A percentile compares a stretch with the other conserved stretches of the same genome.
Conservation (phyloP, 2,329 filamentous ascomycete species). For the Aspergillus ochraceoroseus region DNA sequence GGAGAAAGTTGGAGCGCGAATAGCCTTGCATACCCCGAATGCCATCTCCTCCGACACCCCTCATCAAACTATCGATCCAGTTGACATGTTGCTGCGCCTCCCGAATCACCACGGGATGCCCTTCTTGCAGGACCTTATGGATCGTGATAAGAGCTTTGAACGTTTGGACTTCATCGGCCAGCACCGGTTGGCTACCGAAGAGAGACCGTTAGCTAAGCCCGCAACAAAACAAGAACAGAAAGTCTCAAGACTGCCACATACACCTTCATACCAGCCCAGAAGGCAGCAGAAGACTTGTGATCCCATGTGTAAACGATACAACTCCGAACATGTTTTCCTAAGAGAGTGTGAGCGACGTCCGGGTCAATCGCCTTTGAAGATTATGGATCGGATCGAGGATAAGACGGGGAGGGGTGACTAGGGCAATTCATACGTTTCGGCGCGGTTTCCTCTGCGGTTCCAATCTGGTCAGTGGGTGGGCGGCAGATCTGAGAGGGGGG, state of each 20-base stretch:
- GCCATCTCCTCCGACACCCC: conserved; percentile 76
- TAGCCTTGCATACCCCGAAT: conserved; percentile 58
- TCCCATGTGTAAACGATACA: conserved; percentile 99
- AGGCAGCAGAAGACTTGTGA: conserved; percentile 88
- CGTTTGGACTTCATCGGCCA: conserved; percentile 96
- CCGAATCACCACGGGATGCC: conserved; percentile 78
- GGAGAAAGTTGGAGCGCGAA: neutral
- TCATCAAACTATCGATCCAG: conserved; percentile 89
- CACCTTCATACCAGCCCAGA: conserved; percentile 99
- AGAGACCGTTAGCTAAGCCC: conserved; percentile 1
- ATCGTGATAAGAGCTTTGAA: conserved; percentile 98
- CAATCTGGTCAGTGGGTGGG: conserved; percentile 14
- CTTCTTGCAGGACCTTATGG: conserved; percentile 96
- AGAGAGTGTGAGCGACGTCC: conserved; percentile 1
- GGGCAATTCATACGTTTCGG: conserved; percentile 56
- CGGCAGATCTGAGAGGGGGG: neutral
- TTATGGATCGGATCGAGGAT: conserved; percentile 5
- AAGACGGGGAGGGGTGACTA: too few species aligned
- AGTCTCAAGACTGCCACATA: conserved; percentile 48
- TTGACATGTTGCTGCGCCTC: conserved; percentile 83
- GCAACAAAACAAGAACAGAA: neutral
- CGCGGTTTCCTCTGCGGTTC: conserved; percentile 55
- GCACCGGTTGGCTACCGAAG: conserved; percentile 73
- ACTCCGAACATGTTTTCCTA: conserved; percentile 89
- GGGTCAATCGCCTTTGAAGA: too few species aligned